Evolutionary conservation across 768 basidiomycete genomes (phyloP).

Genomic region (Lactarius vividus): DNA sequence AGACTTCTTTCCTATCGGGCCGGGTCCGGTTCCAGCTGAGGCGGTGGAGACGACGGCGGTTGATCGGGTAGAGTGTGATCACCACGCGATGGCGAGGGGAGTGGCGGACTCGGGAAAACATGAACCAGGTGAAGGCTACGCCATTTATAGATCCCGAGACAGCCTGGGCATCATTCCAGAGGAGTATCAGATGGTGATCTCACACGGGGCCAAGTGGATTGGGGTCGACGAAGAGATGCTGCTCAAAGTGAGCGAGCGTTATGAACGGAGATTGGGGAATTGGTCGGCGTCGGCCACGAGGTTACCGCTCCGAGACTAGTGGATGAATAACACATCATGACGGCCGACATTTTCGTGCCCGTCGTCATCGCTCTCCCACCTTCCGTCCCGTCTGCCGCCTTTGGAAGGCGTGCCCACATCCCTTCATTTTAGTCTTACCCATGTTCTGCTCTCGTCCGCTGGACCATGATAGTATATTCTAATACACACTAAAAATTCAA

Average conservation of each 20-base stretch:
- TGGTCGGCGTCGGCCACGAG: constrained; percentile 40
- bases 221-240: constrained; percentile 56
- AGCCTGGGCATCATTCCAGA: constrained; percentile 54
- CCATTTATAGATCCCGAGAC: constrained; percentile 68
- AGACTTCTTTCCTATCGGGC: constrained; percentile 24
- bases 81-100: constrained; percentile 18
- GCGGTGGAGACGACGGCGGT: constrained; percentile 2
- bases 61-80: constrained; percentile 1
- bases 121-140: constrained; percentile 59
- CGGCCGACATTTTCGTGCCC: neutral
- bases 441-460: constrained; percentile 8
- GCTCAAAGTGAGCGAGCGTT: constrained; percentile 54
- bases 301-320: constrained; percentile 1
- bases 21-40: neutral
- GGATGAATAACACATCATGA: neutral
- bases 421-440: constrained; percentile 7
- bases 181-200: constrained; percentile 51
- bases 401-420: constrained; percentile 1
- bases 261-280: constrained; percentile 59
- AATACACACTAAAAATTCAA: neutral
- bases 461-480: constrained; percentile 9
- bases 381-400: constrained; percentile 2
- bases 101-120: constrained; percentile 27
- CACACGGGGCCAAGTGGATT: constrained; percentile 50
- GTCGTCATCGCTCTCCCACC: constrained; percentile 1